Evolutionary conservation across 2,329 filamentous ascomycete species (phyloP).

Genomic region (Diaporthe humulicola): DNA sequence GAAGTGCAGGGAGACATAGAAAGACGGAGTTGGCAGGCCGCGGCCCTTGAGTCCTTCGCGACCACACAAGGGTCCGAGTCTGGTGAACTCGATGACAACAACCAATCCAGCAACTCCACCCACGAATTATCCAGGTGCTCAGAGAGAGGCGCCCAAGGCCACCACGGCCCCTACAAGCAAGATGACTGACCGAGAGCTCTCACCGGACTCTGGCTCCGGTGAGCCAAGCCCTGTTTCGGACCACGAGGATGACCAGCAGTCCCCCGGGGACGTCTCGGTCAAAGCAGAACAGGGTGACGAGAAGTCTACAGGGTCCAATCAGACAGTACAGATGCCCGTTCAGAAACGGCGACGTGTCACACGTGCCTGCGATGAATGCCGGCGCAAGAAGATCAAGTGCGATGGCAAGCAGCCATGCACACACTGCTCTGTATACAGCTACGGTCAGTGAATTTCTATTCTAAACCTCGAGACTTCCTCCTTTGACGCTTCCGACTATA

Average conservation of each 20-base stretch:
- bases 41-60: background rate
- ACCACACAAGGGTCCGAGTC: background rate
- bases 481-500: slow-evolving; percentile 8
- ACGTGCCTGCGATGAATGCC: slow-evolving; percentile 85
- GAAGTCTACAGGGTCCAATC: slow-evolving; percentile 28
- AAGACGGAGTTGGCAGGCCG: slow-evolving; percentile 30
- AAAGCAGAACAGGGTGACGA: slow-evolving; percentile 37
- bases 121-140: background rate
- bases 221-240: slow-evolving; percentile 52
- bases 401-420: slow-evolving; percentile 91
- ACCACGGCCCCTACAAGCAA: slow-evolving; percentile 6
- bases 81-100: slow-evolving; percentile 8
- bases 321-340: slow-evolving; percentile 61
- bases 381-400: slow-evolving; percentile 89
- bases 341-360: slow-evolving; percentile 85
- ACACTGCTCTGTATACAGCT: slow-evolving; percentile 98
- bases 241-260: slow-evolving; percentile 51
- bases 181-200: slow-evolving; percentile 32
- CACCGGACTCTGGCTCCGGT: slow-evolving; percentile 36
- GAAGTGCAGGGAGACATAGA: slow-evolving; percentile 31
- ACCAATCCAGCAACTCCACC: background rate
- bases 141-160: slow-evolving; percentile 1
- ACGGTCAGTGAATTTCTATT: slow-evolving; percentile 73
- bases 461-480: background rate
- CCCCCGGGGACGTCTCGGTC: slow-evolving; percentile 34